Evolutionary conservation across 805 yeast species (phyloP), one percentile per base, ranked within the genome.

Genomic region (Nakazawaea ishiwadae): DNA sequence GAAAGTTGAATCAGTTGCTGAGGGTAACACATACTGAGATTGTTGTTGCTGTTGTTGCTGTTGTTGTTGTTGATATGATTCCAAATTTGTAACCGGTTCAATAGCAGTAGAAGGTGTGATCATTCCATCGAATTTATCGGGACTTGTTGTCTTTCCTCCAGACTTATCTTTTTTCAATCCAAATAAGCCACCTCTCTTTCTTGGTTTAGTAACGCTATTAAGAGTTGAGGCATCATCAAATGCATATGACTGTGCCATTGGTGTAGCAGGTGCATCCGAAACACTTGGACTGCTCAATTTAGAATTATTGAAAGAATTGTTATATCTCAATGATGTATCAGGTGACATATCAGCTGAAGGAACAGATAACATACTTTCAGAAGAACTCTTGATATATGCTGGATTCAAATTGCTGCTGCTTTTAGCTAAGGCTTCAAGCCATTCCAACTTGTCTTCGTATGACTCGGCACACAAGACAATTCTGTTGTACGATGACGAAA

Each of bases 391-490:
- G 18, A 39, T 10, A 4, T 18, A 14, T 4, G 26, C 27, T 20
- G 21, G 20, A 11, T 10, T 27, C 16, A 20, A 14, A 14, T 26
- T 34, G 14, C 36, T 36, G 8, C 42, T 33, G 18, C 31, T 39
- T 16, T 42, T 42, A 4, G 36, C 41, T n/a, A 42, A 58, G 49
- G 17, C 42, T 14, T 73, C 69, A 7, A 84, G 75, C 93, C 95
- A 85, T 8, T 64, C 64, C 51, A 83, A 90, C 43, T 91, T 71
- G 53, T 88, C 96, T 20, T 68, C 72, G 34, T 83, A 83, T 7
- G 83, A 78, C 56, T 89, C 95, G 2, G 93, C 83, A 59, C 95
- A 86, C 40, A 88, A 73, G 38, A 76, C 71, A 42, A 54, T 53
- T 18, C 43, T 50, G 37, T 52, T 59, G 38, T 45, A 51, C 4